Conservation (phyloP, 179 eudicot species). For the Heliamphora pulchella region DNA sequence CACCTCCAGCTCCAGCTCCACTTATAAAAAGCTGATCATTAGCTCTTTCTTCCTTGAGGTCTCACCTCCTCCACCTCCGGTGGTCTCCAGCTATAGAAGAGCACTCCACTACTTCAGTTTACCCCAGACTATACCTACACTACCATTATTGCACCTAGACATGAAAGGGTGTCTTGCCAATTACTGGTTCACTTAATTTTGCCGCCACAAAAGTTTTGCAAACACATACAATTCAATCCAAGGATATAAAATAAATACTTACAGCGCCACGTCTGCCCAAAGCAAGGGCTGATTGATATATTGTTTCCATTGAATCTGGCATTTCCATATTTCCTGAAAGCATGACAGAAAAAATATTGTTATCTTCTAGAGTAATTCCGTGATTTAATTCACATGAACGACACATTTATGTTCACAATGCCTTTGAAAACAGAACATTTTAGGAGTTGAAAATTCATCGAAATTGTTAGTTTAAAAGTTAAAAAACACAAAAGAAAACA, state of each 20-base stretch:
- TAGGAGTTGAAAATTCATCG: neutral
- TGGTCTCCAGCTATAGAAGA: too few species aligned
- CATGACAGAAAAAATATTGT: neutral
- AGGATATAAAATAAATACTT: conserved; percentile 30
- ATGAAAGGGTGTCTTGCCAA: neutral
- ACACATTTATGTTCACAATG: conserved; percentile 1
- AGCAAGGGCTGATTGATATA: conserved; percentile 81
- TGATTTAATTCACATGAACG: neutral
- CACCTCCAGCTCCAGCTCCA: too few species aligned
- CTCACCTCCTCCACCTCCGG: too few species aligned
- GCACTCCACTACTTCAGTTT: too few species aligned
- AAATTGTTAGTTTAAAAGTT: neutral
- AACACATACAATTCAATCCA: neutral
- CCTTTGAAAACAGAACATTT: neutral
- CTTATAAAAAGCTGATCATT: too few species aligned
- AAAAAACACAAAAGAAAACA: too few species aligned
- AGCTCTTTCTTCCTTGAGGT: too few species aligned
- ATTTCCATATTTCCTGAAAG: conserved; percentile 65
- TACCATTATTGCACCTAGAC: neutral
- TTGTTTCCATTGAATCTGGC: conserved; percentile 96
- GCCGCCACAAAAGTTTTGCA: neutral
- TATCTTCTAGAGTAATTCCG: neutral
- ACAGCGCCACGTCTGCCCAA: conserved; percentile 82
- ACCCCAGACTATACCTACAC: too few species aligned
- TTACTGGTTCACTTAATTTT: neutral